phyloP scores from a whole-genome alignment of 2,329 filamentous ascomycete species.

The Celoporthe dispersa region DNA sequence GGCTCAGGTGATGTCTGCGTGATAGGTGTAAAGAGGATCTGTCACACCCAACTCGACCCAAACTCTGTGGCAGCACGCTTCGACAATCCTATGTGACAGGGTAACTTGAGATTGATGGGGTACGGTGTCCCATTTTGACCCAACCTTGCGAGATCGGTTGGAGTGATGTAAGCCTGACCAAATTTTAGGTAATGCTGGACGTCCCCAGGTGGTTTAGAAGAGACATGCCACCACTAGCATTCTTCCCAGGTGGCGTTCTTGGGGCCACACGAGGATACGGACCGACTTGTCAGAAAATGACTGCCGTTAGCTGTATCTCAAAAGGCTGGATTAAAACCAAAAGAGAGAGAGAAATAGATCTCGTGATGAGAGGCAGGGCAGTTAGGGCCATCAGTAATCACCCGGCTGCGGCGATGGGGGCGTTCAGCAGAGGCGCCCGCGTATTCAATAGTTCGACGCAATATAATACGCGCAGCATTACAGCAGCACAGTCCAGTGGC shows the following conservation, averaged over 20 bases:
- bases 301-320: background rate
- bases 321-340: too few relatives aligned
- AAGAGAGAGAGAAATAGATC: background rate
- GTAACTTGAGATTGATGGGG: background rate
- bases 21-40: background rate
- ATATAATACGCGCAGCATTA: background rate
- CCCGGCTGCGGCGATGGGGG: background rate
- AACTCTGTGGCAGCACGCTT: background rate
- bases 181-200: background rate
- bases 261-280: background rate
- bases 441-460: slow-evolving; percentile 1
- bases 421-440: background rate
- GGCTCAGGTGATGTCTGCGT: too few relatives aligned
- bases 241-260: background rate
- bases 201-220: too few relatives aligned
- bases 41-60: background rate
- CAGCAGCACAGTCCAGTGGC: background rate
- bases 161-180: background rate
- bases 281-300: background rate
- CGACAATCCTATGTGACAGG: background rate
- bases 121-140: background rate
- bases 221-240: too few relatives aligned
- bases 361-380: background rate
- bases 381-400: background rate
- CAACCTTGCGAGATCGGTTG: background rate